Percentiles rank a stretch among this genome's conserved stretches.
Conservation (phyloP, 2,329 filamentous ascomycete genomes). For the Aaosphaeria pasadenensis region DNA sequence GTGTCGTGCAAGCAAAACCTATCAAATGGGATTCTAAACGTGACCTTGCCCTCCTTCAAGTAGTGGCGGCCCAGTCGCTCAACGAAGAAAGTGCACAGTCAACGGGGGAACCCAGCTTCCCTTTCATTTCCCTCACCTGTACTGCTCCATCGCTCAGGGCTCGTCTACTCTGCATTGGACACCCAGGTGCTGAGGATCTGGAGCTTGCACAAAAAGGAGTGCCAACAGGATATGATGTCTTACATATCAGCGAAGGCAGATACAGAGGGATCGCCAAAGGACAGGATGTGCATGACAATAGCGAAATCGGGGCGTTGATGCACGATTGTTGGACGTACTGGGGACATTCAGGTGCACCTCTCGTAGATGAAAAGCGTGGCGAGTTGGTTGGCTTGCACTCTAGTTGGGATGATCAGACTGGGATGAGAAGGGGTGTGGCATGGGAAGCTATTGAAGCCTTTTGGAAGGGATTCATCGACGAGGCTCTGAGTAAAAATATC, state of each 20-base stretch:
- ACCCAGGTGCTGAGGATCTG: constrained; percentile 45
- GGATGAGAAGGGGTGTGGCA: constrained; percentile 50
- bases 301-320: constrained; percentile 51
- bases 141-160: neutral
- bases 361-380: constrained; percentile 38
- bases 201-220: constrained; percentile 37
- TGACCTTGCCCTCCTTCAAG: constrained; percentile 48
- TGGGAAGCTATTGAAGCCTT: constrained; percentile 46
- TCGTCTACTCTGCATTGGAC: constrained; percentile 38
- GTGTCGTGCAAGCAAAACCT: constrained; percentile 39
- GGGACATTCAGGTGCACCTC: constrained; percentile 51
- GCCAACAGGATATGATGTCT: constrained; percentile 45
- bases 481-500: neutral
- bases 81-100: neutral
- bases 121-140: neutral
- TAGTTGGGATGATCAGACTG: constrained; percentile 53
- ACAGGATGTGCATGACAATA: constrained; percentile 50
- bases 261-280: constrained; percentile 40
- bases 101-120: neutral
- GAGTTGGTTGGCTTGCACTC: constrained; percentile 52
- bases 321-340: constrained; percentile 59
- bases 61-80: constrained; percentile 32
- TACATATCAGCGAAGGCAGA: constrained; percentile 46
- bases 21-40: constrained; percentile 42
- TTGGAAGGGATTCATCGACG: constrained; percentile 8